Evolutionary conservation across 1,284 basidiomycete species (phyloP).

Genomic region (Pascua sp.): DNA sequence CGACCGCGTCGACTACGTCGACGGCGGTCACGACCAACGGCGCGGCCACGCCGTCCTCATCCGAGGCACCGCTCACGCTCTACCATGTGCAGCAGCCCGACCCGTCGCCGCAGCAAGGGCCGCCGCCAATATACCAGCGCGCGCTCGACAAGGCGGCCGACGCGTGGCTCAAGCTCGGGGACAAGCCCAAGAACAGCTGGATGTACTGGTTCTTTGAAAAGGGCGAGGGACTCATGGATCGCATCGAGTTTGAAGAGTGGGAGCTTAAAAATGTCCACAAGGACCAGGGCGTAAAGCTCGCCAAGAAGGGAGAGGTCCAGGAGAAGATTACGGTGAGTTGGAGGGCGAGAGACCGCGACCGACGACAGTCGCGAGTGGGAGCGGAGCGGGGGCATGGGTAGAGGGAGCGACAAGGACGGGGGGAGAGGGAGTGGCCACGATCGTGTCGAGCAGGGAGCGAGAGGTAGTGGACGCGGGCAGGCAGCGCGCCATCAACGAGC

Average conservation of each 20-base stretch:
- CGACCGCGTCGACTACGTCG: conserved; percentile 2
- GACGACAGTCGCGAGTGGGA: not conserved
- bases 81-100: conserved; percentile 25
- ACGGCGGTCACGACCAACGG: not conserved
- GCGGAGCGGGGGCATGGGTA: not conserved
- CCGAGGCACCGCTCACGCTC: conserved; percentile 15
- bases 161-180: conserved; percentile 43
- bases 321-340: conserved; percentile 32
- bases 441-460: too few species aligned
- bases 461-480: too few species aligned
- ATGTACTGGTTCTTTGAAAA: conserved; percentile 45
- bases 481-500: too few species aligned
- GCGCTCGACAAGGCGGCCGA: conserved; percentile 37
- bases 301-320: conserved; percentile 25
- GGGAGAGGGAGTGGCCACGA: too few species aligned
- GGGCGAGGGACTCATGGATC: conserved; percentile 49
- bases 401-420: too few species aligned
- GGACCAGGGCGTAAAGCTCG: conserved; percentile 35
- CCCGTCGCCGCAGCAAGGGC: not conserved
- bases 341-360: not conserved
- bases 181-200: conserved; percentile 37
- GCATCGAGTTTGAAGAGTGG: conserved; percentile 50
- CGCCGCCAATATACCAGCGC: conserved; percentile 14
- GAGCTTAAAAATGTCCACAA: conserved; percentile 40
- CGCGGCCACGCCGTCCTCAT: not conserved